Evolutionary conservation across 805 yeast species (phyloP).

Genomic region (Lipomyces oligophaga): DNA sequence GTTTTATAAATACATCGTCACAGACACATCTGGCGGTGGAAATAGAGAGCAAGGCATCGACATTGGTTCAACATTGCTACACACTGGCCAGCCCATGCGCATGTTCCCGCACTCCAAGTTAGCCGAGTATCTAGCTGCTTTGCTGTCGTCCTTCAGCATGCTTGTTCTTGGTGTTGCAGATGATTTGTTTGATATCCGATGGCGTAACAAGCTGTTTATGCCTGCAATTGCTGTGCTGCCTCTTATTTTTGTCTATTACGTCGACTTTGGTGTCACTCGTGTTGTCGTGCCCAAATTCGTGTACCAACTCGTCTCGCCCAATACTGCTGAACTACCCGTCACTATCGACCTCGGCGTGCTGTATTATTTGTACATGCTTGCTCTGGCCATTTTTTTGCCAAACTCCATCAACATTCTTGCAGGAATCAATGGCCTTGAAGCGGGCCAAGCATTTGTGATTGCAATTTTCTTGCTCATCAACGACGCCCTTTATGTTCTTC

Average conservation of each 20-base stretch:
- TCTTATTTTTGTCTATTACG: constrained; percentile 80
- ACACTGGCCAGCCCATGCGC: constrained; percentile 24
- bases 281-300: constrained; percentile 76
- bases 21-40: constrained; percentile 57
- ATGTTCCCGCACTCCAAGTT: constrained; percentile 71
- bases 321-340: constrained; percentile 31
- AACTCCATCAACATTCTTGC: constrained; percentile 94
- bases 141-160: constrained; percentile 78
- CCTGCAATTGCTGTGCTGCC: constrained; percentile 96
- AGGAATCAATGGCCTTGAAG: constrained; percentile 94
- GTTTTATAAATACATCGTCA: constrained; percentile 70
- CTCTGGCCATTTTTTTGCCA: constrained; percentile 90
- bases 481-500: constrained; percentile 62
- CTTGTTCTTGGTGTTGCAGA: constrained; percentile 84
- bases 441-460: constrained; percentile 84
- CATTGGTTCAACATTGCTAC: constrained; percentile 15
- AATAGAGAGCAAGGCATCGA: constrained; percentile 45
- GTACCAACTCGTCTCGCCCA: constrained; percentile 37
- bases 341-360: constrained; percentile 67
- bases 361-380: constrained; percentile 86
- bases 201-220: constrained; percentile 95
- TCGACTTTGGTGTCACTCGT: constrained; percentile 88
- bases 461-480: constrained; percentile 68
- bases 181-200: constrained; percentile 89
- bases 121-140: constrained; percentile 80